phyloP scores from a whole-genome alignment of 768 basidiomycete genomes.

The Hygrocybe coccinea region DNA sequence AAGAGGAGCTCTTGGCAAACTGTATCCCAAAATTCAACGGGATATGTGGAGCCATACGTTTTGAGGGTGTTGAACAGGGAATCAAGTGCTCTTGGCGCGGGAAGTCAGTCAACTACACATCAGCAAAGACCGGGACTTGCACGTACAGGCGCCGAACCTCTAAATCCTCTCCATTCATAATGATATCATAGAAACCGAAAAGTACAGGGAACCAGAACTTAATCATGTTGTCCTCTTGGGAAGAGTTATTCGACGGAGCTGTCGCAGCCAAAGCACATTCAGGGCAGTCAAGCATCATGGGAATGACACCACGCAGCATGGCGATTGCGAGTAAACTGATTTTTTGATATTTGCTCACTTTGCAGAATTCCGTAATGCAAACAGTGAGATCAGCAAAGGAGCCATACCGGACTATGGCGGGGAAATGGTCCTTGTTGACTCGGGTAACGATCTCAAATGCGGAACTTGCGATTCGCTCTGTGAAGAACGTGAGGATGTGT shows the following conservation, averaged over 20 bases:
- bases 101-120: not conserved
- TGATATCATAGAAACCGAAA: constrained; percentile 98
- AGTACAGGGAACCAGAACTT: constrained; percentile 95
- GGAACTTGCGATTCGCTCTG: constrained; percentile 85
- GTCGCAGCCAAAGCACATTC: constrained; percentile 46
- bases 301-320: constrained; percentile 91
- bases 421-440: constrained; percentile 86
- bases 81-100: constrained; percentile 73
- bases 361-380: constrained; percentile 98
- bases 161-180: constrained; percentile 98
- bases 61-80: constrained; percentile 93
- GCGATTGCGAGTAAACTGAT: constrained; percentile 94
- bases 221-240: constrained; percentile 82
- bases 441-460: constrained; percentile 95
- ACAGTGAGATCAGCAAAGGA: constrained; percentile 94
- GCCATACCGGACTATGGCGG: constrained; percentile 86
- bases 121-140: constrained; percentile 3
- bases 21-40: constrained; percentile 95
- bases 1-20: constrained; percentile 94
- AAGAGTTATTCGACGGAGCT: constrained; percentile 20
- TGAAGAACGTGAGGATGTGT: constrained; percentile 7
- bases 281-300: constrained; percentile 81
- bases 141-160: constrained; percentile 94
- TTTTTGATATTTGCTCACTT: constrained; percentile 98
- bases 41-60: constrained; percentile 78